A percentile compares a stretch with the other conserved stretches of the same genome.
These are phyloP conservation scores for Pterulicium gracile DNA, from an alignment of 1,284 basidiomycete species.

Conservation along the genomic window DNA sequence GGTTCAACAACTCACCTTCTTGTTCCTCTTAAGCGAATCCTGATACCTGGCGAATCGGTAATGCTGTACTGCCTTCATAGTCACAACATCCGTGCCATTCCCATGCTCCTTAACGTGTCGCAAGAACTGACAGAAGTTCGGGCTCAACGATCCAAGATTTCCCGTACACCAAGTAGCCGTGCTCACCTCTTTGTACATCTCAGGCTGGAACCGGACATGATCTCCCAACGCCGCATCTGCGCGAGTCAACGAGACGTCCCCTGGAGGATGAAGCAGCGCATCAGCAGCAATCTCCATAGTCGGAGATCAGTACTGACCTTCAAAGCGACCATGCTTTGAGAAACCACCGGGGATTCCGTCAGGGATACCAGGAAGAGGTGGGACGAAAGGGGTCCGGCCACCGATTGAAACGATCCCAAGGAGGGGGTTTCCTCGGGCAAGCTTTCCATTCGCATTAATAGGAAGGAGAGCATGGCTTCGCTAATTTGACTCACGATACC, in stretches of 20 bases:
- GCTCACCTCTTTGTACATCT: not conserved
- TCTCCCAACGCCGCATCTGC: not conserved
- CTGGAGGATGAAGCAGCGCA: no score
- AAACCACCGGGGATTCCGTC: not conserved
- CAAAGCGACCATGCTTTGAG: slow-evolving; percentile 1
- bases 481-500: not conserved
- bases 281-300: not conserved
- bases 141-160: no score
- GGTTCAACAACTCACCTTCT: not conserved
- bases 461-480: not conserved
- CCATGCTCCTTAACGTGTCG: not conserved
- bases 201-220: not conserved
- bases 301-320: not conserved
- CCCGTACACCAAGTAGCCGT: no score
- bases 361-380: not conserved
- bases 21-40: not conserved
- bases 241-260: slow-evolving; percentile 1
- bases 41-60: not conserved
- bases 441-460: not conserved
- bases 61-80: not conserved
- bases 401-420: not conserved
- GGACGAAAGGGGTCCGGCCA: not conserved
- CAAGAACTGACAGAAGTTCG: not conserved
- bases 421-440: not conserved
- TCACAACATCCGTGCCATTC: not conserved